phyloP scores from a whole-genome alignment of 257 asterid species.

The Capsicum baccatum region DNA sequence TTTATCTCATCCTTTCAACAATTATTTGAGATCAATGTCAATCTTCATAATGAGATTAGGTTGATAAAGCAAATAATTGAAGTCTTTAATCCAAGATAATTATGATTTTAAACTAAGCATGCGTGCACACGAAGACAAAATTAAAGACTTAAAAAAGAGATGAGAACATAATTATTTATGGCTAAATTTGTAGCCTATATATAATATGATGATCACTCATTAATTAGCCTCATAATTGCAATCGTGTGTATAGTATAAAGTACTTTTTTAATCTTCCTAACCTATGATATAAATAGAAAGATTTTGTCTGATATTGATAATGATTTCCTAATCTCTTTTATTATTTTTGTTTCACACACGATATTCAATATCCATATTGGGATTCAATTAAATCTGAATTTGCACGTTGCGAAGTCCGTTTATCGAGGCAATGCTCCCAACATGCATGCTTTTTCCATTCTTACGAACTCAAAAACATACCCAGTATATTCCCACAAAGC shows the following conservation, averaged over 20 bases:
- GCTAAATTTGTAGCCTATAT: slow-evolving; percentile 31
- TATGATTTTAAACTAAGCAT: slow-evolving; percentile 38
- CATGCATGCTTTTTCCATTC: too few relatives aligned
- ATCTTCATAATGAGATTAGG: slow-evolving; percentile 25
- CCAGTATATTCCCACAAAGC: too few relatives aligned
- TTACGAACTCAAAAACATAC: too few relatives aligned
- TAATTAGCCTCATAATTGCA: slow-evolving; percentile 35
- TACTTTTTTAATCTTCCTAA: too few relatives aligned
- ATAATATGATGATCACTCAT: neutral
- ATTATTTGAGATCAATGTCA: slow-evolving; percentile 6
- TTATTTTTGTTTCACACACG: too few relatives aligned
- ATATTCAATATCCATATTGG: too few relatives aligned
- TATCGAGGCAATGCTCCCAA: too few relatives aligned
- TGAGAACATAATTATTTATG: slow-evolving; percentile 33
- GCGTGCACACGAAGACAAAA: slow-evolving; percentile 28
- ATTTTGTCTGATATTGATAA: neutral
- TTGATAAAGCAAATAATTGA: slow-evolving; percentile 6
- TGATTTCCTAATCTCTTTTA: neutral
- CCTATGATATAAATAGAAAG: neutral
- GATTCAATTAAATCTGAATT: too few relatives aligned
- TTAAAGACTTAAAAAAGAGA: neutral
- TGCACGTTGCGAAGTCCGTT: too few relatives aligned
- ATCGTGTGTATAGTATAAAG: neutral
- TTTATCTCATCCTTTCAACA: neutral
- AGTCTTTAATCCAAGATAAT: slow-evolving; percentile 27